Base-by-base conservation (phyloP, 352 stramenopile genomes). In the Peronospora tabacina region DNA sequence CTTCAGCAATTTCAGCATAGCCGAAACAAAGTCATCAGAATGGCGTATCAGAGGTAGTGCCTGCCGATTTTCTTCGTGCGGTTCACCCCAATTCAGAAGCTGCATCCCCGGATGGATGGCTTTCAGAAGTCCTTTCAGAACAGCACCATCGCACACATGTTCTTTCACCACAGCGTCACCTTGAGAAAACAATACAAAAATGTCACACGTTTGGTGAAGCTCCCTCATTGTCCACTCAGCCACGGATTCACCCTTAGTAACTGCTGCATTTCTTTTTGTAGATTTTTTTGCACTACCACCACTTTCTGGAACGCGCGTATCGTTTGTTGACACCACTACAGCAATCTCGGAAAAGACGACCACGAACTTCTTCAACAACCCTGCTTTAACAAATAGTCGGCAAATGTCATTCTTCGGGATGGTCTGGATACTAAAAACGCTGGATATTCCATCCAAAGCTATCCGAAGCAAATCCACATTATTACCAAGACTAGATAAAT, bases 351-450 rank as follows among this genome's bases (percentile, higher is more conserved):
- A 82, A 58, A 95, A 95, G 0, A 95, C 82, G 1, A 79, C 55
- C 32, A 96, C 73, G 36, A 96, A 91, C 63, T 93, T 90, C 24
- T 76, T 75, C 7, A 97, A 65, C 8, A 97, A 56, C 0, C 89
- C 89, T 0, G 92, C 79, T 55, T 96, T 96, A 5, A 96, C 85
- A 58, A 97, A 97, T n/a, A 97, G 73, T 9, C 89, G 80, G 52
- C 89, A 97, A 54, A 96, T 96, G 45, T 97, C 90, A 57, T 95
- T 94, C 47, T 95, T 96, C 2, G 82, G 83, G 38, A 96, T 95
- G 0, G 87, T 93, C 55, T 95, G 89, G 2, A 97, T 73, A 7
- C 79, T 73, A 53, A 97, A 97, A 4, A 97, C 84, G 44, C 84
- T 87, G 44, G 88, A 73, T 38, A 96, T 94, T 36, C 90, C 89